Evolutionary conservation across 1,284 basidiomycete genomes (phyloP).

Genomic region (Cryptococcus sp.): DNA sequence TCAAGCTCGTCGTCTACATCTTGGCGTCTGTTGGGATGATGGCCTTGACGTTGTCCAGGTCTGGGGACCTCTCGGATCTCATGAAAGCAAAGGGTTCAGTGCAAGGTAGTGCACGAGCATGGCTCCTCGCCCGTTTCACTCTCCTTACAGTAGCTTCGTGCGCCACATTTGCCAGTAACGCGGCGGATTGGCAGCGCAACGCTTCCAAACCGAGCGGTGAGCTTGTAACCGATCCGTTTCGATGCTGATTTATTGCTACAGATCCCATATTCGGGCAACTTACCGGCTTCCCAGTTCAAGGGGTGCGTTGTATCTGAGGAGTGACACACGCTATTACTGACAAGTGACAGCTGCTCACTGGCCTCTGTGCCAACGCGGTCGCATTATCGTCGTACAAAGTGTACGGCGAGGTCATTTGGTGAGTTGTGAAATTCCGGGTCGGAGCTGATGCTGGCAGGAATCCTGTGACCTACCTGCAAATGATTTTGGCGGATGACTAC

Average conservation of each 20-base stretch:
- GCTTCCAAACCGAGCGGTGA: slow-evolving; percentile 56
- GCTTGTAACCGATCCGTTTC: no score
- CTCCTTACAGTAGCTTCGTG: slow-evolving; percentile 74
- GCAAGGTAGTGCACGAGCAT: slow-evolving; percentile 26
- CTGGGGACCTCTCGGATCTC: slow-evolving; percentile 63
- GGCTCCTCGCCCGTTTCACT: slow-evolving; percentile 63
- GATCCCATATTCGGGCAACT: slow-evolving; percentile 29
- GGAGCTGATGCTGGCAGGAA: slow-evolving; percentile 26
- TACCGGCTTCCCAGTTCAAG: slow-evolving; percentile 25
- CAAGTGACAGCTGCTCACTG: slow-evolving; percentile 62
- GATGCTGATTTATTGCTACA: no score
- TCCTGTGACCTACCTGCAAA: slow-evolving; percentile 69
- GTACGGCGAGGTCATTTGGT: slow-evolving; percentile 38
- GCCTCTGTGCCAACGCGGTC: slow-evolving; percentile 77
- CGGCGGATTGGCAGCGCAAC: slow-evolving; percentile 69
- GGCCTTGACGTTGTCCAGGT: slow-evolving; percentile 20
- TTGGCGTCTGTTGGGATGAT: slow-evolving; percentile 27
- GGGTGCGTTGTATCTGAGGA: slow-evolving; percentile 62
- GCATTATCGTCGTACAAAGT: slow-evolving; percentile 65
- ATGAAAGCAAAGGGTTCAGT: slow-evolving; percentile 75
- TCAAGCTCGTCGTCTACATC: slow-evolving; percentile 32
- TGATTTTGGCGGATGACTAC: slow-evolving; percentile 66
- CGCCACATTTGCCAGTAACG: slow-evolving; percentile 60
- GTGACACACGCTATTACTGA: slow-evolving; percentile 33
- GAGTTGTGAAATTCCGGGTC: no score